Evolutionary conservation across 148 eudicot genomes (phyloP).

Genomic region (Tetragonia tetragonoides): DNA sequence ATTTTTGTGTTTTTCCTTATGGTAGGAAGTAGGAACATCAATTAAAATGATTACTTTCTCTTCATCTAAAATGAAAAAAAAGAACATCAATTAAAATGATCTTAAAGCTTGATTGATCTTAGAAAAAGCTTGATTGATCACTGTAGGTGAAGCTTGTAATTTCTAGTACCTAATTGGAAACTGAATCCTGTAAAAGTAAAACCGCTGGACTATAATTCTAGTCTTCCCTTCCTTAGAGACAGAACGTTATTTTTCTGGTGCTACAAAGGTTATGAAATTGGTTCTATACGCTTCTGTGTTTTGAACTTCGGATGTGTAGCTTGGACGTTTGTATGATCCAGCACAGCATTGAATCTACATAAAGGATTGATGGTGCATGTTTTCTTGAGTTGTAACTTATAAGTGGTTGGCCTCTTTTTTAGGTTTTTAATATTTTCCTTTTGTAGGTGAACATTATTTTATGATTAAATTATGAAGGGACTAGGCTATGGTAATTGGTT

Average conservation of each 20-base stretch:
- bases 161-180: background rate
- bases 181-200: background rate
- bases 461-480: too few species aligned
- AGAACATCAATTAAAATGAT: background rate
- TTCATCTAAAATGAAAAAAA: too few species aligned
- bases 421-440: too few species aligned
- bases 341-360: too few species aligned
- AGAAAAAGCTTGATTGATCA: background rate
- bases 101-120: too few species aligned
- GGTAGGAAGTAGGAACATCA: background rate
- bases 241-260: background rate
- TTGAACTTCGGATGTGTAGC: background rate
- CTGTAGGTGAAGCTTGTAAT: background rate
- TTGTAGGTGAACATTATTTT: too few species aligned
- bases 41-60: background rate
- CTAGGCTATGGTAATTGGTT: too few species aligned
- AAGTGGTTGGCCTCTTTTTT: too few species aligned
- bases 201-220: background rate
- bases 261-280: background rate
- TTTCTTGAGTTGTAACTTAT: too few species aligned
- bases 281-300: background rate
- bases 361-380: too few species aligned
- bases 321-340: background rate
- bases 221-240: too few species aligned
- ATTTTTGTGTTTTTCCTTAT: background rate